phyloP scores from a whole-genome alignment of 148 eudicot species.

The Rhododendron mucronatum region DNA sequence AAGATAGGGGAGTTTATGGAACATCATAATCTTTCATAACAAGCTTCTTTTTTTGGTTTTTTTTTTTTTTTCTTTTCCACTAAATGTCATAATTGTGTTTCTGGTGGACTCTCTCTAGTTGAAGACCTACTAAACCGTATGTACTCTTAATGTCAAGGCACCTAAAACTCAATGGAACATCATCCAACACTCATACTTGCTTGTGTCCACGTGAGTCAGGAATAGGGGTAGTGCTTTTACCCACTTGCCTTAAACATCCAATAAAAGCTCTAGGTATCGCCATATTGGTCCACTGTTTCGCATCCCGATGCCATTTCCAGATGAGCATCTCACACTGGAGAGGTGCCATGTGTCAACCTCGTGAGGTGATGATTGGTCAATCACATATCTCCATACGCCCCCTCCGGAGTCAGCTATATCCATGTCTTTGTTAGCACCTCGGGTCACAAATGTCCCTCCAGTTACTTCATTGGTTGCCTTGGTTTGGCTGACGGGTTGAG shows the following conservation, averaged over 20 bases:
- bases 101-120: not conserved
- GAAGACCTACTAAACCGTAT: not conserved
- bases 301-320: not conserved
- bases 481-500: not conserved
- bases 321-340: not conserved
- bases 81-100: not conserved
- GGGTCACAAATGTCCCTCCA: not conserved
- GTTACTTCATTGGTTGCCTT: not conserved
- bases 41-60: not conserved
- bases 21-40: not conserved
- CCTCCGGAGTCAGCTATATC: not conserved
- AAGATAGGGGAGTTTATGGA: not conserved
- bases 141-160: not conserved
- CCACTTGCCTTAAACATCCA: not conserved
- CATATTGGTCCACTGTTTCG: not conserved
- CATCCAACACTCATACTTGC: not conserved
- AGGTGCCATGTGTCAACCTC: not conserved
- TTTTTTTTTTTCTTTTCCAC: not conserved
- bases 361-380: not conserved
- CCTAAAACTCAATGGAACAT: not conserved
- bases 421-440: not conserved
- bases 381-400: not conserved
- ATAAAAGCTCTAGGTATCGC: not conserved
- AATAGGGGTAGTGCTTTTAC: not conserved
- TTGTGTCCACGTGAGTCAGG: not conserved